Evolutionary conservation across 2,329 filamentous ascomycete species (phyloP).

Genomic region (Berkeleyomyces rouxiae): DNA sequence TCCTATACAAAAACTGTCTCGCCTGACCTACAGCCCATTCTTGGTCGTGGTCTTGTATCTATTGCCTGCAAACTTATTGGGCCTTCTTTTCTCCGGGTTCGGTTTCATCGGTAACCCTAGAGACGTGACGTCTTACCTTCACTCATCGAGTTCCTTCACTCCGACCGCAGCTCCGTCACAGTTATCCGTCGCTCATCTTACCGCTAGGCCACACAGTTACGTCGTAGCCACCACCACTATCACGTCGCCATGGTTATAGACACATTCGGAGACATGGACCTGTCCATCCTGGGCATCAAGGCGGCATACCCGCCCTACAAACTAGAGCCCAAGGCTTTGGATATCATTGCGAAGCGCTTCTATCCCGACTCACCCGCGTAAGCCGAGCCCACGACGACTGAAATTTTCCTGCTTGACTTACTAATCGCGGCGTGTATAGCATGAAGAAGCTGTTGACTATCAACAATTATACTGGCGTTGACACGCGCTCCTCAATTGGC

Average conservation of each 20-base stretch:
- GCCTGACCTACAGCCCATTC: not conserved
- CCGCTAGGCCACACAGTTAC: not conserved
- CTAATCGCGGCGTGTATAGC: conserved; percentile 21
- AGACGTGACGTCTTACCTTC: not conserved
- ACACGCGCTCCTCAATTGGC: conserved; percentile 44
- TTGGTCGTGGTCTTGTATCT: not conserved
- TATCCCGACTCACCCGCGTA: conserved; percentile 44
- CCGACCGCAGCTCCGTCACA: not conserved
- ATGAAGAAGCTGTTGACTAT: conserved; percentile 47
- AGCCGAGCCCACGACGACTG: conserved; percentile 18
- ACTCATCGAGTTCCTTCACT: not conserved
- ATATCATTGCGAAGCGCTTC: conserved; percentile 36
- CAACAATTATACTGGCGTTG: conserved; percentile 49
- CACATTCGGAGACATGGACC: conserved; percentile 34
- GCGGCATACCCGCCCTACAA: conserved; percentile 42
- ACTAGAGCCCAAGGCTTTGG: conserved; percentile 33
- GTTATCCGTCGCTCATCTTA: not conserved
- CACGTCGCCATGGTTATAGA: conserved; percentile 1
- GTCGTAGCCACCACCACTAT: not conserved
- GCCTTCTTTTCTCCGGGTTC: not conserved
- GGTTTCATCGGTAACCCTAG: not conserved
- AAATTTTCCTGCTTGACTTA: not conserved
- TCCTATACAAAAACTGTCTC: not conserved
- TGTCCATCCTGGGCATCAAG: conserved; percentile 43
- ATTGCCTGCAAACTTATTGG: not conserved